Evolutionary conservation across 1,139 yeast genomes (phyloP), one percentile per base, ranked within the genome.

Genomic region (Yamadazyma sp.): DNA sequence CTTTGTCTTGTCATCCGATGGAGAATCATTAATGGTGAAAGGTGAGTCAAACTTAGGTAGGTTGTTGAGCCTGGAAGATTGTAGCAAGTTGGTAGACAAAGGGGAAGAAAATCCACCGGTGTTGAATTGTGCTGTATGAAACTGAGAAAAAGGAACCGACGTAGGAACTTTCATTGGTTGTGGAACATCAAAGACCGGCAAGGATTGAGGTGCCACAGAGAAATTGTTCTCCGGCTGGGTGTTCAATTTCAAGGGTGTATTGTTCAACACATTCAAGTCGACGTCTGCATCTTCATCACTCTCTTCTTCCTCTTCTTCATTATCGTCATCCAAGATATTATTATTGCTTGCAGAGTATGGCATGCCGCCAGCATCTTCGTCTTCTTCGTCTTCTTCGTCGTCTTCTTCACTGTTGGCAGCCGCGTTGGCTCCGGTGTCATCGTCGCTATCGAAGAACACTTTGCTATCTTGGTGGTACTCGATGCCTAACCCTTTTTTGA

Each of bases 271-370:
- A 47, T 50, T 50, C 4, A 46, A 48, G 24, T 55, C 66, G 29
- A 63, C 69, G 41, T 66, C 75, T 24, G 58, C 72, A 37, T 62
- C 72, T 49, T 67, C 61, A 43, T 66, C 71, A 33, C 68, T 72
- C 26, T 48, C 53, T 18, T 52, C 55, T 4, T 39, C 49, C 4
- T 41, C 46, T 5, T 43, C 47, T 4, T 46, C 45, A 17, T 58
- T 47, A 17, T 16, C 33, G 3, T 36, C 44, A 3, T 37, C 47
- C 8, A 20, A n/a, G 3, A 14, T 14, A 14, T n/a, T 28, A 5
- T 8, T 17, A 24, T 24, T 29, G 6, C 17, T 26, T 3, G 12
- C 24, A 17, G 30, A 29, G 6, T 20, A 20, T 8, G 8, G 8
- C 8, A 20, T 20, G 5, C 17, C 34, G 9, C 11, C 5, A 22